phyloP scores from a whole-genome alignment of 768 basidiomycete species.

The Steccherinum ochraceum region DNA sequence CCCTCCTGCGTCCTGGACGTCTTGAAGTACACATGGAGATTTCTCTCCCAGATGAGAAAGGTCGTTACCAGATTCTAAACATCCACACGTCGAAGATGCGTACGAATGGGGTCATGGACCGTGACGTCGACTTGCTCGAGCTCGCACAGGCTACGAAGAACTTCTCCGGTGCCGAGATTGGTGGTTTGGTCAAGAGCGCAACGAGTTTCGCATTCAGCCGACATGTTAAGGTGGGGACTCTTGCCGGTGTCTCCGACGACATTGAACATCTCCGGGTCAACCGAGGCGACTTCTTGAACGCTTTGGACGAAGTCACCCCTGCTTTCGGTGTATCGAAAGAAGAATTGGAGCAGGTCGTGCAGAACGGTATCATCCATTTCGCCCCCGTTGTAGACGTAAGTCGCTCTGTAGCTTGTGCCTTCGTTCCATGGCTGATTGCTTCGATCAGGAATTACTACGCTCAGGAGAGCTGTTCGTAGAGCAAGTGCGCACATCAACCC shows the following conservation, averaged over 20 bases:
- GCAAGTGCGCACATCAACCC: constrained; percentile 84
- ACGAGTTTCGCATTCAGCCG: constrained; percentile 97
- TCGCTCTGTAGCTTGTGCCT: neutral
- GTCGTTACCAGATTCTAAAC: constrained; percentile 86
- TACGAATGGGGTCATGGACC: constrained; percentile 82
- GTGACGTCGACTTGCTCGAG: constrained; percentile 76
- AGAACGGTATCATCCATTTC: constrained; percentile 95
- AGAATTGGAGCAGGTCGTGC: constrained; percentile 86
- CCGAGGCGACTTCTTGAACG: constrained; percentile 78
- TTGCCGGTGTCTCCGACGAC: constrained; percentile 95
- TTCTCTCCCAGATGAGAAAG: constrained; percentile 90
- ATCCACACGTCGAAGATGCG: constrained; percentile 98
- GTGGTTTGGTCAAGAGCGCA: constrained; percentile 94
- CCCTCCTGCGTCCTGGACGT: constrained; percentile 93
- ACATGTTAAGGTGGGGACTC: constrained; percentile 90
- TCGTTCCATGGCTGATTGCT: constrained; percentile 24
- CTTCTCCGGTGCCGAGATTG: constrained; percentile 95
- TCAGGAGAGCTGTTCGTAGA: constrained; percentile 88
- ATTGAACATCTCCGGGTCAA: constrained; percentile 91
- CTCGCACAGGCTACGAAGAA: constrained; percentile 88
- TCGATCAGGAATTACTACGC: constrained; percentile 67
- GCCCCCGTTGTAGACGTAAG: constrained; percentile 51
- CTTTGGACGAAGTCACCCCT: constrained; percentile 90
- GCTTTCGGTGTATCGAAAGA: constrained; percentile 98
- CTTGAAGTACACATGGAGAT: constrained; percentile 99